Evolutionary conservation across 176 grass and related monocot genomes (phyloP), one percentile per base, ranked within the genome.

Genomic region (Phyllostachys edulis): DNA sequence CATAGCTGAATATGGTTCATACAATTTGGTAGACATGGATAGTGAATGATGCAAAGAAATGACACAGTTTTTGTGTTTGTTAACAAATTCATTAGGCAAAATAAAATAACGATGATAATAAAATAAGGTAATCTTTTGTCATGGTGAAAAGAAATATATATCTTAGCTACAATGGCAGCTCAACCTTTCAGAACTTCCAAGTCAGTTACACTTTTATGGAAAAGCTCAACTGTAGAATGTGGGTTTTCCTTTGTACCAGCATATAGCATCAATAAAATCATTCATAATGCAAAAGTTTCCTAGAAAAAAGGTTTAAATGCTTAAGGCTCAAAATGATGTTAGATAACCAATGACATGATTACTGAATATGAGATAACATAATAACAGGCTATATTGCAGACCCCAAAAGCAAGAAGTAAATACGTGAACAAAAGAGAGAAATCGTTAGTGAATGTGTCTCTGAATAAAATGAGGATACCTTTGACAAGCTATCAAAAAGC

Each of bases 401-500:
- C 5, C 56, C 13, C 4, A 40, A 40, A 45, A 77, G 9, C 23
- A 82, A 67, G 63, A 56, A 69, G 9, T 42, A 63, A 5, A 54
- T 78, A 79, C 12, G 50, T 46, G 1, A 78, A 64, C 36, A 83
- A 61, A 82, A 71, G 67, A 59, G 36, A 55, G 10, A 47, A 40
- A 27, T 52, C 42, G 69, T 70, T 62, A 76, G 15, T 40, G 32
- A 49, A 71, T 71, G 54, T 82, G 79, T 49, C 27, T 26, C 11
- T 32, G 11, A 45, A 47, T 67, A 45, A 70, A 75, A 73, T 51
- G 80, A 41, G 4, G 2, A 81, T 91, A 98, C 95, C 95, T 98
- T 90, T 76, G 91, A 93, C 78, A 98, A 90, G 73, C 92, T 95
- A 56, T 98, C 95, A 79, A 98, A 98, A 74, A 98, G 95, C 95